Conservation (phyloP, 2,329 filamentous ascomycete genomes). For the Apiospora rasikravindrae region DNA sequence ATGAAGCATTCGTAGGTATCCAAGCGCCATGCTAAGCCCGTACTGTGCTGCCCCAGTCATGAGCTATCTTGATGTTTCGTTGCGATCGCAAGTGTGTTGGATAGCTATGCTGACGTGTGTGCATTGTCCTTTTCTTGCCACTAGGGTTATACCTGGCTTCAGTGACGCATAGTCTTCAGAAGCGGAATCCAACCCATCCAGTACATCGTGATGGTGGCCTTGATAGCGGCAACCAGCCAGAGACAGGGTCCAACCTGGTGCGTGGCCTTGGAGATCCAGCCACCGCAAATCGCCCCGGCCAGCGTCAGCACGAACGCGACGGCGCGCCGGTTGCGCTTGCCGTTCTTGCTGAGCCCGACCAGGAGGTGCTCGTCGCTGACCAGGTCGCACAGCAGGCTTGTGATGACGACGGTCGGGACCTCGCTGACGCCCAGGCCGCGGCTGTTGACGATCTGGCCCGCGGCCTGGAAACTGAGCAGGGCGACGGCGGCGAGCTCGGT, state of each 20-base stretch:
- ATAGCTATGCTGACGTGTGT: not conserved
- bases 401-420: constrained; percentile 61
- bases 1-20: not conserved
- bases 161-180: not conserved
- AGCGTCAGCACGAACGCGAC: constrained; percentile 45
- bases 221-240: constrained; percentile 53
- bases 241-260: constrained; percentile 49
- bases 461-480: constrained; percentile 59
- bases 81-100: not conserved
- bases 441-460: constrained; percentile 60
- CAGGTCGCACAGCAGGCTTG: constrained; percentile 58
- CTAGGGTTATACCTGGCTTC: not conserved
- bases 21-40: not conserved
- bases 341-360: constrained; percentile 48
- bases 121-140: not conserved
- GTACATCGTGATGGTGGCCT: constrained; percentile 43
- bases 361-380: constrained; percentile 57
- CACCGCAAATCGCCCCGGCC: constrained; percentile 53
- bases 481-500: constrained; percentile 42
- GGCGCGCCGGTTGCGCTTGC: constrained; percentile 55
- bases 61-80: not conserved
- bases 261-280: constrained; percentile 50
- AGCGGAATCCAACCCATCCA: constrained; percentile 33
- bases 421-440: constrained; percentile 58
- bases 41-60: not conserved